Evolutionary conservation across 1,284 basidiomycete species (phyloP).

Genomic region (Puccinia brachypodii): DNA sequence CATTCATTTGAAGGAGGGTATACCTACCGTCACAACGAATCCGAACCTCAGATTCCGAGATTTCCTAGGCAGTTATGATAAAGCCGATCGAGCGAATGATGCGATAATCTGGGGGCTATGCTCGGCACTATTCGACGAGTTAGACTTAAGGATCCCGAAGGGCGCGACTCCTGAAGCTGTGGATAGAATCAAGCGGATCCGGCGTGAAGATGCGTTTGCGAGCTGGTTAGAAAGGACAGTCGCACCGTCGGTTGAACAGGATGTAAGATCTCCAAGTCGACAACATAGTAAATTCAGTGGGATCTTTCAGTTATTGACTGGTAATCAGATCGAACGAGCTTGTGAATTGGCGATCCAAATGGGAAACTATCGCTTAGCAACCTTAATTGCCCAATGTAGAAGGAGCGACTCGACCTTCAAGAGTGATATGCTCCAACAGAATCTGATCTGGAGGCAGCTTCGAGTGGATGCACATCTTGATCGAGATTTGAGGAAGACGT

Average conservation of each 20-base stretch:
- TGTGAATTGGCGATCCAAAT: conserved; percentile 73
- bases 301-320: conserved; percentile 77
- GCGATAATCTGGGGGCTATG: conserved; percentile 83
- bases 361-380: conserved; percentile 81
- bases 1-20: conserved; percentile 63
- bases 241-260: conserved; percentile 70
- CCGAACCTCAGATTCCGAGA: conserved; percentile 72
- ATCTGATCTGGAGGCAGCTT: conserved; percentile 80
- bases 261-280: conserved; percentile 63
- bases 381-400: conserved; percentile 84
- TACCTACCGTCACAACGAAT: conserved; percentile 66
- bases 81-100: conserved; percentile 72
- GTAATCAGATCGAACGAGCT: conserved; percentile 82
- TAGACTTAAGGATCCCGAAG: conserved; percentile 67
- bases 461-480: conserved; percentile 72
- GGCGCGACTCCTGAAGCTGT: conserved; percentile 65
- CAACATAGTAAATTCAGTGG: conserved; percentile 56
- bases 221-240: conserved; percentile 81
- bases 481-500: conserved; percentile 72
- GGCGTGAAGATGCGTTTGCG: conserved; percentile 78
- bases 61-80: conserved; percentile 71
- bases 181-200: conserved; percentile 66
- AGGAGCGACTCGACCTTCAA: conserved; percentile 72
- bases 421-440: conserved; percentile 73
- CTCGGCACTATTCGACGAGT: conserved; percentile 82